A percentile compares a stretch with the other conserved stretches of the same genome.
phyloP scores from a whole-genome alignment of 306 rosid species.

The Lathyrus sativus region DNA sequence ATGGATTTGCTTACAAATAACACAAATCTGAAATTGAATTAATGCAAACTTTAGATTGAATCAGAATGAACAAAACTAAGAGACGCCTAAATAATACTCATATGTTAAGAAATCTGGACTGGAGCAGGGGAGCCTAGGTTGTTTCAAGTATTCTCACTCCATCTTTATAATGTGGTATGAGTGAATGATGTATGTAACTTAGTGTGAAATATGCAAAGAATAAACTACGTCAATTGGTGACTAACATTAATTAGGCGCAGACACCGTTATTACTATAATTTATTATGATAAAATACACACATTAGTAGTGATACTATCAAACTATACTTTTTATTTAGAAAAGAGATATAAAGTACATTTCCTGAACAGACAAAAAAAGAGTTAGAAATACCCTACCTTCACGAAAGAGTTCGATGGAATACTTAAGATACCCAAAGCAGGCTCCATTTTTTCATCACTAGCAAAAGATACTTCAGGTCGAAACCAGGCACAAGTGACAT shows the following conservation, averaged over 20 bases:
- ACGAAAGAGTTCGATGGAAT: slow-evolving; percentile 88
- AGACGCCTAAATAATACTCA: slow-evolving; percentile 11
- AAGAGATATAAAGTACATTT: slow-evolving; percentile 17
- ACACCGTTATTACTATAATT: background rate
- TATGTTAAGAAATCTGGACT: slow-evolving; percentile 18
- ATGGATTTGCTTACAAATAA: slow-evolving; percentile 86
- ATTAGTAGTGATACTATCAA: background rate
- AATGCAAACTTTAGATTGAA: slow-evolving; percentile 33
- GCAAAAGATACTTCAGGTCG: slow-evolving; percentile 88
- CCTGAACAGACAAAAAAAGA: slow-evolving; percentile 11
- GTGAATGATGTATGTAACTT: slow-evolving; percentile 4
- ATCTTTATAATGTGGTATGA: slow-evolving; percentile 10
- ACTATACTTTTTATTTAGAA: background rate
- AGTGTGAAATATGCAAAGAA: slow-evolving; percentile 16
- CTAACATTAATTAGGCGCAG: background rate
- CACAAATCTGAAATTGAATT: slow-evolving; percentile 75
- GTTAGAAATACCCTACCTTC: slow-evolving; percentile 57
- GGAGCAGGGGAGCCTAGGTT: slow-evolving; percentile 23
- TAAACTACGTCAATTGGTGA: slow-evolving; percentile 2
- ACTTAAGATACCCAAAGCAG: slow-evolving; percentile 89
- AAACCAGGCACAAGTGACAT: slow-evolving; percentile 95
- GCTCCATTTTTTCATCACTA: slow-evolving; percentile 90
- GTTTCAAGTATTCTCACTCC: background rate
- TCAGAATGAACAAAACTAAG: slow-evolving; percentile 18
- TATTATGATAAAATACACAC: slow-evolving; percentile 24